Evolutionary conservation across 1,284 basidiomycete species (phyloP).

Genomic region (Pseudozyma flocculosa): DNA sequence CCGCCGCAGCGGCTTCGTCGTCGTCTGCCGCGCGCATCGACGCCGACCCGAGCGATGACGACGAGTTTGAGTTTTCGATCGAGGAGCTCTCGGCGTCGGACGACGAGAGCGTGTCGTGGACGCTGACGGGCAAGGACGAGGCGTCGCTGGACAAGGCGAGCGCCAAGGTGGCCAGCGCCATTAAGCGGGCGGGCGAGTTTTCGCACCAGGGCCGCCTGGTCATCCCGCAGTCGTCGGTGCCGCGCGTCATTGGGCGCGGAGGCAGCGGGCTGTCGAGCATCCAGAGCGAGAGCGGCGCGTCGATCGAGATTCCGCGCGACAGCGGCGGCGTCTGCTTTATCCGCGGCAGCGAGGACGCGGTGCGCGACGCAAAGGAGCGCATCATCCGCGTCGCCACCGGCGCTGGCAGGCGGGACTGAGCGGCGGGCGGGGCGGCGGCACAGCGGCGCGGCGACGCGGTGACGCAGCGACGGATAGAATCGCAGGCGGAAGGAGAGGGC

Average conservation of each 20-base stretch:
- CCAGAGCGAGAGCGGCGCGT: slow-evolving; percentile 41
- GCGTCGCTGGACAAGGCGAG: slow-evolving; percentile 38
- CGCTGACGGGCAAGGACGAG: slow-evolving; percentile 39
- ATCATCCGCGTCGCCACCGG: slow-evolving; percentile 26
- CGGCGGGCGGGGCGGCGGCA: no score
- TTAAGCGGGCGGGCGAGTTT: slow-evolving; percentile 23
- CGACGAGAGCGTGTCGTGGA: slow-evolving; percentile 38
- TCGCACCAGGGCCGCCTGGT: slow-evolving; percentile 42
- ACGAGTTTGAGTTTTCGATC: slow-evolving; percentile 33
- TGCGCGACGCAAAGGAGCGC: slow-evolving; percentile 42
- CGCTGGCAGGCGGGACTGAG: not conserved
- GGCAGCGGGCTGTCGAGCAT: slow-evolving; percentile 40
- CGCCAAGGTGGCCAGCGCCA: slow-evolving; percentile 19
- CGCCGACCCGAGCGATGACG: slow-evolving; percentile 31
- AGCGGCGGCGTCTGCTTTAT: slow-evolving; percentile 42
- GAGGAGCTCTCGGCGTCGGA: slow-evolving; percentile 22
- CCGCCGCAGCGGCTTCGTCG: slow-evolving; percentile 6
- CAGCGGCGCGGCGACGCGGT: no score
- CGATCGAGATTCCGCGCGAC: slow-evolving; percentile 48
- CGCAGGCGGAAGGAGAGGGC: no score
- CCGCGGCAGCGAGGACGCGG: slow-evolving; percentile 39
- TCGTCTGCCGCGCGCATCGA: slow-evolving; percentile 40
- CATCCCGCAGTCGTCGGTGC: slow-evolving; percentile 31
- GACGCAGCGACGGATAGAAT: no score
- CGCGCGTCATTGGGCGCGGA: slow-evolving; percentile 42